Evolutionary conservation across 257 asterid genomes (phyloP), one percentile per base, ranked within the genome.

Genomic region (Lithospermum erythrorhizon): DNA sequence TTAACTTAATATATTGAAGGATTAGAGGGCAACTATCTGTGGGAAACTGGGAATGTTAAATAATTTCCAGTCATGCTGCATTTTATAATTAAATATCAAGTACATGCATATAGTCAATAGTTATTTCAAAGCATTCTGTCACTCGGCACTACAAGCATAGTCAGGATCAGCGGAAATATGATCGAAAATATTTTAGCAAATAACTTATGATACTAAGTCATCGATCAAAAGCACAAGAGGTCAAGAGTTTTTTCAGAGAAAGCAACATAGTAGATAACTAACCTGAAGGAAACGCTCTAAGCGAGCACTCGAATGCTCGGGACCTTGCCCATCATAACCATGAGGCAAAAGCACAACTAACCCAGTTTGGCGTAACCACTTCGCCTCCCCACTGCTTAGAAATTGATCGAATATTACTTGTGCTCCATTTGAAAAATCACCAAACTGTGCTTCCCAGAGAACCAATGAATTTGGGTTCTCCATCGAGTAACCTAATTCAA

Each of bases 311-410:
- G 97, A 87, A 84, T 90, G 97, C 71, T 90, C 97, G 63, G 96
- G 97, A 66, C 97, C 96, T 74, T 90, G 97, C 30, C 97, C 97
- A 73, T 90, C 97, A 72, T 84, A 90, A 29, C 96, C 96, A 74
- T 90, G 97, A 62, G 97, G 97, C 19, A 90, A 76, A 71, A 90
- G 87, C 75, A 87, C 82, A 63, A 85, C 94, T 57, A 90, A 68
- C 61, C 97, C 96, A 61, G 86, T 83, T 77, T 90, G 95, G 54
- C 96, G 97, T 77, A 90, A 67, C 97, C 97, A 90, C 80, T 90
- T 90, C 61, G 97, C 83, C 79, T 90, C 97, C 45, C 97, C 96
- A 72, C 96, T 85, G 76, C 96, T 90, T 75, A 90, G 53, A 76
- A 90, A 90, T 71, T 90, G 97, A 77, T 90, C 97, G 75, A 90